These are phyloP conservation scores for Hemileccinum rubropunctum DNA, from an alignment of 768 basidiomycete genomes.

Conservation along the genomic window DNA sequence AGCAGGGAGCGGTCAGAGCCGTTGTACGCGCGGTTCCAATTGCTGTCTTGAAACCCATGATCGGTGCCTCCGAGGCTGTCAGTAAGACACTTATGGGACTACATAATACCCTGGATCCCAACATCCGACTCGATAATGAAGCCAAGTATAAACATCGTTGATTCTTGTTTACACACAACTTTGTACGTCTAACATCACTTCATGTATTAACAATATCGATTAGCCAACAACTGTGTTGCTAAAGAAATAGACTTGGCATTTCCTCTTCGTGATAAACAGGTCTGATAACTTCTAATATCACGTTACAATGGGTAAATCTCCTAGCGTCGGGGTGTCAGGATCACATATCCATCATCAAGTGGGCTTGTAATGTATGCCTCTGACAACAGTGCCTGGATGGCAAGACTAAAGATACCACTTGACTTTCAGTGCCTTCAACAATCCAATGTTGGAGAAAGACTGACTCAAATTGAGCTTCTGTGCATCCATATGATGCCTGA, in stretches of 20 bases:
- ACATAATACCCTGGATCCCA: constrained; percentile 90
- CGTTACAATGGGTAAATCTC: too few relatives aligned
- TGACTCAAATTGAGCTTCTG: constrained; percentile 21
- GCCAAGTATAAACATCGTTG: constrained; percentile 91
- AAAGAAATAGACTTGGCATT: background rate
- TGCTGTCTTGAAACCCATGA: constrained; percentile 96
- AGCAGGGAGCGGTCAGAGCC: constrained; percentile 85
- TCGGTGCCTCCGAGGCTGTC: constrained; percentile 94
- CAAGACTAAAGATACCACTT: constrained; percentile 6
- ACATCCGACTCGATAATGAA: constrained; percentile 75
- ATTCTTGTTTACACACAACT: constrained; percentile 16
- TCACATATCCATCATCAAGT: constrained; percentile 27
- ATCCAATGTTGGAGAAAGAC: constrained; percentile 1
- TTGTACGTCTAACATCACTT: constrained; percentile 21
- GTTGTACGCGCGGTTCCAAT: constrained; percentile 97
- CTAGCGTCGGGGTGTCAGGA: constrained; percentile 28
- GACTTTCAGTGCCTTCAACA: background rate
- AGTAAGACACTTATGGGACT: constrained; percentile 93
- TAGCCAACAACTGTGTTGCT: background rate
- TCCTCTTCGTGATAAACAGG: background rate
- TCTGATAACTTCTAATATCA: too few relatives aligned
- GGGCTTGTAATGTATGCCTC: constrained; percentile 32
- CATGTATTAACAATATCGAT: constrained; percentile 12
- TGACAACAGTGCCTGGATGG: constrained; percentile 20
- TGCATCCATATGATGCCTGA: constrained; percentile 11